Conservation (phyloP, 1,284 basidiomycete genomes). For the Pseudozyma sp. region DNA sequence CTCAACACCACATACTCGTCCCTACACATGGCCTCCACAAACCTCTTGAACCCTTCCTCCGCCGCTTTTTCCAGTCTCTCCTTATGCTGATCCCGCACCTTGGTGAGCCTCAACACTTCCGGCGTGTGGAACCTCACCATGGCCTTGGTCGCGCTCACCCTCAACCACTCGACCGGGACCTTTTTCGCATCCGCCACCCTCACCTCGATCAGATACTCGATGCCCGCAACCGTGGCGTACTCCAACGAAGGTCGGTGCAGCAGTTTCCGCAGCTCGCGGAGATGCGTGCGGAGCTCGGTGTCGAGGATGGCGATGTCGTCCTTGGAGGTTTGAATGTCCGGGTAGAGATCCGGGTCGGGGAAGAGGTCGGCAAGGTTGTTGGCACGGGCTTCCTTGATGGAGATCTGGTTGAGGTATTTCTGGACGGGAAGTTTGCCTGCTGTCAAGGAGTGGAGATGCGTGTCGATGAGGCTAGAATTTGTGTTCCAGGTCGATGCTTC, state of each 20-base stretch:
- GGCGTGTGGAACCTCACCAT: conserved; percentile 86
- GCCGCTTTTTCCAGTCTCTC: conserved; percentile 78
- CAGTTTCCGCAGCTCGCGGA: conserved; percentile 77
- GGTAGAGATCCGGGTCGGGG: conserved; percentile 78
- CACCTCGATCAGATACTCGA: conserved; percentile 71
- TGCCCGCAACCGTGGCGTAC: conserved; percentile 75
- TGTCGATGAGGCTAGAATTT: conserved; percentile 75
- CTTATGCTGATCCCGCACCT: conserved; percentile 80
- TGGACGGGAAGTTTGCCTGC: conserved; percentile 74
- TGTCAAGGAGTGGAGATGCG: conserved; percentile 79
- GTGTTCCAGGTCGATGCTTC: conserved; percentile 17
- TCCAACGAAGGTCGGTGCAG: conserved; percentile 81
- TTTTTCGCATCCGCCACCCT: conserved; percentile 78
- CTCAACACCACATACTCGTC: conserved; percentile 50
- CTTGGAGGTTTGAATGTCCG: conserved; percentile 74
- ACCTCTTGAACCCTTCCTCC: conserved; percentile 42
- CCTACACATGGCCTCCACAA: conserved; percentile 44
- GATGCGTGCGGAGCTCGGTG: conserved; percentile 79
- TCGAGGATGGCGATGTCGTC: conserved; percentile 76
- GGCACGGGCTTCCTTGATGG: conserved; percentile 76
- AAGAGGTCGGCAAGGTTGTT: conserved; percentile 81
- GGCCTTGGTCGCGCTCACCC: conserved; percentile 81
- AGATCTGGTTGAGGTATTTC: conserved; percentile 73
- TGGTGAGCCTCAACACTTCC: conserved; percentile 75
- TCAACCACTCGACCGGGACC: conserved; percentile 83